Evolutionary conservation across 768 basidiomycete species (phyloP).

Genomic region (Tricholoma furcatifolium): DNA sequence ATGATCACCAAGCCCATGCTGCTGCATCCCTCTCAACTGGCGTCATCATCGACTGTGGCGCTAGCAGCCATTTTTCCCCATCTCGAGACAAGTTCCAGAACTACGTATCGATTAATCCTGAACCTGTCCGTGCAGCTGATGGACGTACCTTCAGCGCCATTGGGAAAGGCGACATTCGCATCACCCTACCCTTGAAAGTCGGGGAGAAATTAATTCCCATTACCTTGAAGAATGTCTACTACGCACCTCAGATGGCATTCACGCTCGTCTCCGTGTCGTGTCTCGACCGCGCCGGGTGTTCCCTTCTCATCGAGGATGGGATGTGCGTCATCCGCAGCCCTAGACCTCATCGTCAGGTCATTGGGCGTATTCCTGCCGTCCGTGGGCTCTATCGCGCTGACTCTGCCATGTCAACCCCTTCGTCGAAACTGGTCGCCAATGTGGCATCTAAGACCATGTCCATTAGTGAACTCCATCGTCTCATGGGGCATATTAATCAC

Average conservation of each 20-base stretch:
- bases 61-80: too few species aligned
- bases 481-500: slow-evolving; percentile 34
- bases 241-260: too few species aligned
- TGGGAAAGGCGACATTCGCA: slow-evolving; percentile 26
- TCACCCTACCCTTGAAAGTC: slow-evolving; percentile 13
- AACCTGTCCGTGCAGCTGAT: slow-evolving; percentile 7
- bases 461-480: slow-evolving; percentile 29
- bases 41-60: slow-evolving; percentile 1
- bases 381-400: slow-evolving; percentile 26
- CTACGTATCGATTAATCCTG: too few species aligned
- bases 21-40: background rate
- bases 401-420: background rate
- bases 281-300: slow-evolving; percentile 17
- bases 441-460: slow-evolving; percentile 14
- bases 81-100: too few species aligned
- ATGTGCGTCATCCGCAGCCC: slow-evolving; percentile 24
- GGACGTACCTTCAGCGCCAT: slow-evolving; percentile 12
- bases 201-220: background rate
- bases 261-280: slow-evolving; percentile 25
- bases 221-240: slow-evolving; percentile 18
- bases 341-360: slow-evolving; percentile 3
- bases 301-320: slow-evolving; percentile 10
- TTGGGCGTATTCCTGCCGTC: slow-evolving; percentile 21
- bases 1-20: background rate
- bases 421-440: slow-evolving; percentile 9